A percentile compares a stretch with the other conserved stretches of the same genome.
These are phyloP conservation scores for Eragrostis curvula DNA, from an alignment of 176 grass and related monocot species.

Conservation along the genomic window DNA sequence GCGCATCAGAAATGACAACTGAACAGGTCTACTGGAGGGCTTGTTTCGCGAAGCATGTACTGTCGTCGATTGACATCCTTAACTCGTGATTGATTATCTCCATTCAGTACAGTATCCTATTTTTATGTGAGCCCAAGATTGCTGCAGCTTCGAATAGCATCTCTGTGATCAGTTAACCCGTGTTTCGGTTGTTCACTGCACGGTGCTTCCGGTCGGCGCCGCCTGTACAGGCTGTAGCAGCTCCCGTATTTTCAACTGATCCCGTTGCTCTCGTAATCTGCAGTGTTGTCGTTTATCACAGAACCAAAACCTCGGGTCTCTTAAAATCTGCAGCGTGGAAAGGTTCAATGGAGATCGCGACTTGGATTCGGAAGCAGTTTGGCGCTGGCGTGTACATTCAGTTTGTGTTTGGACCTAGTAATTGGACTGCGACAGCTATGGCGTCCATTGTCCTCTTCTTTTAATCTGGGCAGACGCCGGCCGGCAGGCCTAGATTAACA, in stretches of 20 bases:
- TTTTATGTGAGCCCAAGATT: neutral
- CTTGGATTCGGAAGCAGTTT: neutral
- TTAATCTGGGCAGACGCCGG: neutral
- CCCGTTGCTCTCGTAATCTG: neutral
- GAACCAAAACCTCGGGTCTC: neutral
- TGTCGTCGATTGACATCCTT: neutral
- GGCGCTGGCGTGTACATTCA: neutral
- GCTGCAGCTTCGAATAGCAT: neutral
- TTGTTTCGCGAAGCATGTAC: neutral
- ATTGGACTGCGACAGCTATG: neutral
- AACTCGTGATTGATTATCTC: neutral
- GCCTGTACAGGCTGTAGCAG: neutral
- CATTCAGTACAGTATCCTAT: neutral
- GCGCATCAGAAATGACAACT: neutral
- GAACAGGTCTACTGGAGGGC: neutral
- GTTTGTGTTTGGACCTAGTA: neutral
- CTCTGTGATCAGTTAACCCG: neutral
- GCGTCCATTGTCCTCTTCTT: neutral
- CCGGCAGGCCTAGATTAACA: conserved; percentile 4
- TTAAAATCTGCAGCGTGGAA: neutral
- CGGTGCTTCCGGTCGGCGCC: no score
- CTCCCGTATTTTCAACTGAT: neutral
- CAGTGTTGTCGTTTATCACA: neutral
- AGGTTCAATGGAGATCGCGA: neutral
- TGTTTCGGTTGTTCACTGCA: no score